Evolutionary conservation across 805 yeast species (phyloP), one percentile per base, ranked within the genome.

Genomic region (Jamesozyma spencerorum): DNA sequence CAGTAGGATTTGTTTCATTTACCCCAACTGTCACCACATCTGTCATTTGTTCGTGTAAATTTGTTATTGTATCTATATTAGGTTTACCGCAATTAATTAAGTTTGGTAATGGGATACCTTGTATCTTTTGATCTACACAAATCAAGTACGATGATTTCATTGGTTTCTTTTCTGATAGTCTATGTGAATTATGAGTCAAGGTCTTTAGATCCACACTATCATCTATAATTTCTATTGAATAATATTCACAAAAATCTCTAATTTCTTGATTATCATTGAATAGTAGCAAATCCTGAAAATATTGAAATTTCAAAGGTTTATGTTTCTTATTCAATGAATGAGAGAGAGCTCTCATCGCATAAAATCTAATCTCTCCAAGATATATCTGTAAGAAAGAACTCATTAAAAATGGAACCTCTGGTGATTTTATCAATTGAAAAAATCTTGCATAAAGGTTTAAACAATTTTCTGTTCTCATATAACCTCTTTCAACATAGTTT

Each of bases 311-410:
- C 45, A 80, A 74, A 1, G 86, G 81, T 50, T 76, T 81, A 2
- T 85, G 79, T 42, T 77, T 80, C 2, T 79, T 70, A 53, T 88
- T 94, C 43, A 76, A 71, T 0, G 87, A 65, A 43, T 74, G 66
- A 3, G 82, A 64, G 65, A 92, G 66, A 0, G 85, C 65, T 50
- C 75, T 76, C 42, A 90, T 55, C 0, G 90, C 87, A 51, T 77
- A 76, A 48, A 82, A 78, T 34, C 97, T 62, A 3, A 87, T 68
- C 42, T 86, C 90, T 51, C 82, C 84, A 54, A 85, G 77, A 49
- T 83, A 87, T 2, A 79, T 76, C 56, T 92, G 95, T 15, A 85
- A 61, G 30, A 90, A 63, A 44, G 90, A 86, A 2, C 85, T 69
- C 56, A 86, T 59, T 20, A 88, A 63, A 41, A 79, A 72, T 1